Evolutionary conservation across 1,139 yeast species (phyloP), one percentile per base, ranked within the genome.

Genomic region (Blastobotrys proliferans): DNA sequence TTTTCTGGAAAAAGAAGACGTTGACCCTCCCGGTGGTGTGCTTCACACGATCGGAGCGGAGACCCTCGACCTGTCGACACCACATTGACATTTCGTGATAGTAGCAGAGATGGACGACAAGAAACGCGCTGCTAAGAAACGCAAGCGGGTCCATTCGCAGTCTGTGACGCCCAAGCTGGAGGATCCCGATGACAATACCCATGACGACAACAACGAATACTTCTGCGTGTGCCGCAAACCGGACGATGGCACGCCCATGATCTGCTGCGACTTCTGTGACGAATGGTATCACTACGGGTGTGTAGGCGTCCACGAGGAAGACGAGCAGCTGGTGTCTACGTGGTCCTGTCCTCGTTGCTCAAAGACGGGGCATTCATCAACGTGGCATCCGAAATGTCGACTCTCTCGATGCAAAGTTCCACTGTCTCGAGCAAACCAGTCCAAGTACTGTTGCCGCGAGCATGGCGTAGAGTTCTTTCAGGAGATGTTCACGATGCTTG

Each of bases 251-350:
- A 48, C 53, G 34, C 84, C 84, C 61, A 88, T 88, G 97, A 83
- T 90, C 18, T 88, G 85, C 0, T 90, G 97, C 60, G 97, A 88
- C 61, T 90, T 87, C 6, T 90, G 97, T 64, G 96, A 88, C 57
- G 95, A 86, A 51, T 90, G 97, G 97, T 90, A 74, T 58, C 97
- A 90, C 63, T 86, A 90, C 61, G 70, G 68, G 38, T 90, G 97
- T 57, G 77, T 88, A 72, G 73, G 73, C 47, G 60, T 88, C 37
- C 70, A 79, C 39, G 64, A 63, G n/a, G 63, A 68, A 33, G 76
- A 74, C 56, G 74, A 77, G 43, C 69, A 72, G 35, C 67, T 88
- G 43, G 79, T 88, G 6, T 73, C 76, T 38, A 75, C 74, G 46
- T 90, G 76, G 58, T 83, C 69, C 56, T 90, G 97, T 57, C 83